Evolutionary conservation across 2,329 filamentous ascomycete genomes (phyloP), one percentile per base, ranked within the genome.

Genomic region (Sporothrix inflata): DNA sequence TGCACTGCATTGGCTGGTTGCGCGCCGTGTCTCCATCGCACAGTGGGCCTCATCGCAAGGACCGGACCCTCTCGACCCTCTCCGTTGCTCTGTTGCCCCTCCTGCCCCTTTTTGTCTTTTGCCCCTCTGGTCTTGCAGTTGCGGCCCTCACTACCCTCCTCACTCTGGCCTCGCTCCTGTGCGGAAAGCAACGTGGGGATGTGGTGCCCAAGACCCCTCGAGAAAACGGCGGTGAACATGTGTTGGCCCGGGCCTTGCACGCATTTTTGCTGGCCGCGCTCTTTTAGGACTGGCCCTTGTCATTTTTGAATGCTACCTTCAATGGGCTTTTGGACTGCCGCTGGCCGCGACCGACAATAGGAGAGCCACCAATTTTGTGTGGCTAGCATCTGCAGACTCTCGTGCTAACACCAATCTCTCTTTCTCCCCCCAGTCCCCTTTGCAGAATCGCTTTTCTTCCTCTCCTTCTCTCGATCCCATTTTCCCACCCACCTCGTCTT

Each of bases 161-260:
- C 47, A 19, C 27, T 63, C n/a, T 42, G 38, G 38, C 11, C 34
- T 47, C 42, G 24, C 49, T 6, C 3, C 5, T 38, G 55, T 40
- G 19, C 24, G 16, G 19, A 47, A 45, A 51, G 70, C 16, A 49
- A 24, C n/a, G 53, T 60, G 40, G 49, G 40, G 27, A 47, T 40
- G 27, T 21, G 63, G 27, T 21, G 63, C 70, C 70, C n/a, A 49
- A 30, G 63, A 61, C 34, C 51, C 66, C 42, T 38, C 61, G 57
- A 67, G 70, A 72, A 72, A 73, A 73, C 72, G 51, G 72, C 72
- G 72, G 72, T 73, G 72, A 73, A 73, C 70, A 45, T 34, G 61
- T 42, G 66, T 40, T 53, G 47, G 42, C 21, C 30, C 27, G 7
- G 55, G 38, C 53, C 30, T 70, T 38, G 38, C 53, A 61, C 24